Percentiles rank a stretch among this genome's conserved stretches.
Evolutionary conservation across 2,329 filamentous ascomycete species (phyloP).

Genomic region (Penicillium glabrum): DNA sequence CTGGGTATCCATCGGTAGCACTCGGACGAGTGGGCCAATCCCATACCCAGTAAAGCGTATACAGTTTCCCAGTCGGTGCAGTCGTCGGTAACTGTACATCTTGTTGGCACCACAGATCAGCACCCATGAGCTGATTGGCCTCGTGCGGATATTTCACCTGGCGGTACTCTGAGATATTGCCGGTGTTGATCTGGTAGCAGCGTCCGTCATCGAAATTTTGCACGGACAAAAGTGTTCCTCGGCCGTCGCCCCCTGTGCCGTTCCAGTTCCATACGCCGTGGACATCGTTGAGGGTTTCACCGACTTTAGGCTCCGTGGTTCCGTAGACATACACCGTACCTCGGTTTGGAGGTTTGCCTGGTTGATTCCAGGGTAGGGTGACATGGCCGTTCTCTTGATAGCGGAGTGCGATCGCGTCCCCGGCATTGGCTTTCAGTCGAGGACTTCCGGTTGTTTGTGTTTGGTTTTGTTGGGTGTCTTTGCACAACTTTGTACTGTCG

Average conservation of each 20-base stretch:
- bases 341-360: constrained; percentile 62
- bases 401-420: constrained; percentile 65
- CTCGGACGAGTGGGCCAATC: constrained; percentile 71
- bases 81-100: constrained; percentile 73
- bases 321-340: constrained; percentile 76
- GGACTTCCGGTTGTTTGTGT: constrained; percentile 61
- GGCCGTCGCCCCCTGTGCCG: constrained; percentile 76
- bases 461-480: constrained; percentile 59
- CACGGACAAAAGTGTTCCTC: constrained; percentile 72
- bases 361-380: constrained; percentile 56
- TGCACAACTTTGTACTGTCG: constrained; percentile 61
- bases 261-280: constrained; percentile 75
- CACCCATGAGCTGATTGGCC: constrained; percentile 54
- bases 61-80: constrained; percentile 60
- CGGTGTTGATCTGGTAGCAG: constrained; percentile 77
- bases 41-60: constrained; percentile 96
- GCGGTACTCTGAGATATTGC: constrained; percentile 59
- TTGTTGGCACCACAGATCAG: constrained; percentile 75
- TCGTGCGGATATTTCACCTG: constrained; percentile 54
- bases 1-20: constrained; percentile 34
- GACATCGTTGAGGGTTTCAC: constrained; percentile 63
- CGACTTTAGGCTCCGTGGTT: constrained; percentile 58
- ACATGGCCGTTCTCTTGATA: constrained; percentile 79
- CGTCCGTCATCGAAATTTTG: constrained; percentile 87
- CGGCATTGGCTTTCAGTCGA: constrained; percentile 59